These are phyloP conservation scores for Myochromella boudieri DNA, from an alignment of 768 basidiomycete genomes.

Conservation along the genomic window DNA sequence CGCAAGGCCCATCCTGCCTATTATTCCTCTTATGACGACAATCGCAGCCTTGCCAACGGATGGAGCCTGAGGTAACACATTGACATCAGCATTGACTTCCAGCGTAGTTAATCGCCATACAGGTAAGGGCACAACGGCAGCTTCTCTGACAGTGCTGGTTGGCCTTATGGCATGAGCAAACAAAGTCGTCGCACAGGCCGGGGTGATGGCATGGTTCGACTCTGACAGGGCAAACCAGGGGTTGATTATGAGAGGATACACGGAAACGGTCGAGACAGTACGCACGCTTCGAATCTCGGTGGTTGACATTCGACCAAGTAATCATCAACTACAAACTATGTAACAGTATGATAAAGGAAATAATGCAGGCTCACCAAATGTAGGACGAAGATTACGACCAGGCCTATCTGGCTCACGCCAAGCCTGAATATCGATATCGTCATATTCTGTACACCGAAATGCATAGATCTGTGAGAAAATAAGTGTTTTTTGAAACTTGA, in stretches of 20 bases:
- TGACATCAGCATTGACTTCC: slow-evolving; percentile 2
- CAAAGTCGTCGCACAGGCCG: slow-evolving; percentile 41
- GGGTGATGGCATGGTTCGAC: slow-evolving; percentile 42
- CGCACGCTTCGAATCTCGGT: slow-evolving; percentile 13
- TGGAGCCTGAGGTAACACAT: slow-evolving; percentile 29
- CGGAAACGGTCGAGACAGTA: not conserved
- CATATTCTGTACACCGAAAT: slow-evolving; percentile 17
- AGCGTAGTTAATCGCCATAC: no score
- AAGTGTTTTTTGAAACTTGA: no score
- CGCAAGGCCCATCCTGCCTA: slow-evolving; percentile 17
- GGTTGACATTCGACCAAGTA: not conserved
- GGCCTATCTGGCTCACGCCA: not conserved
- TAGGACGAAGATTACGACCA: not conserved
- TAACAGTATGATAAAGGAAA: not conserved
- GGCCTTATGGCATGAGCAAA: slow-evolving; percentile 39
- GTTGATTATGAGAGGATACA: not conserved
- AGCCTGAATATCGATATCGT: slow-evolving; percentile 5
- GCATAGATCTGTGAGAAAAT: slow-evolving; percentile 20
- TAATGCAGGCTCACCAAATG: not conserved
- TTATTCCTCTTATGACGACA: slow-evolving; percentile 28
- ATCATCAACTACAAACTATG: slow-evolving; percentile 10
- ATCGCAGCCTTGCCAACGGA: slow-evolving; percentile 42
- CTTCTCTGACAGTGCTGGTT: slow-evolving; percentile 44
- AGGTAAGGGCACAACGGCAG: slow-evolving; percentile 41
- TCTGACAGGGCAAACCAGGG: slow-evolving; percentile 20